Evolutionary conservation across 1,284 basidiomycete species (phyloP).

Genomic region (Ceratorhiza oryzae-sativae): DNA sequence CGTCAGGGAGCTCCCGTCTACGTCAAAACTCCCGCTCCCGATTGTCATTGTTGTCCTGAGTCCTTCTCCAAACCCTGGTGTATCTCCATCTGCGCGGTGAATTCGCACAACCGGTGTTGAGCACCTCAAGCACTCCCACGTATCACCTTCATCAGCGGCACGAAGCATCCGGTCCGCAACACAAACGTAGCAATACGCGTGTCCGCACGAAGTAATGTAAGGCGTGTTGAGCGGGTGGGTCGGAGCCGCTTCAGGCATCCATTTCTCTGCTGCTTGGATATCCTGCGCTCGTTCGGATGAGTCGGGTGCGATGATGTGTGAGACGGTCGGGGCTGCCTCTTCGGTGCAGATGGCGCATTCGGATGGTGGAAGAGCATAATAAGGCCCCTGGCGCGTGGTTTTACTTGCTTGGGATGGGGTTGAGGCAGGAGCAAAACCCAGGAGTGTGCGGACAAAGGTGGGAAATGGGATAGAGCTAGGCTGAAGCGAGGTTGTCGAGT

Average conservation of each 20-base stretch:
- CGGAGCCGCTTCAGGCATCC: conserved; percentile 51
- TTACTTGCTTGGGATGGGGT: conserved; percentile 32
- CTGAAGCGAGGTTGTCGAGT: conserved; percentile 44
- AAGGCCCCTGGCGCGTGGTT: conserved; percentile 56
- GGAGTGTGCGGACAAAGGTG: conserved; percentile 4
- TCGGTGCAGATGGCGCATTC: conserved; percentile 84
- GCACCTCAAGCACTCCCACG: conserved; percentile 86
- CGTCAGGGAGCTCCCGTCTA: conserved; percentile 36
- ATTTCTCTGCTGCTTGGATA: conserved; percentile 14
- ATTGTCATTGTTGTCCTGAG: conserved; percentile 31
- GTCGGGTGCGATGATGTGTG: conserved; percentile 56
- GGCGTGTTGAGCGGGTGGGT: conserved; percentile 71
- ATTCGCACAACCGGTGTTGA: conserved; percentile 63
- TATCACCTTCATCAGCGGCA: conserved; percentile 63
- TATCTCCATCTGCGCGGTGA: conserved; percentile 54
- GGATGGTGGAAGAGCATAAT: conserved; percentile 65
- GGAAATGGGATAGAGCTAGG: conserved; percentile 30
- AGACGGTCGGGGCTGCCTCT: conserved; percentile 66
- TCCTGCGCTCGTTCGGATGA: conserved; percentile 12
- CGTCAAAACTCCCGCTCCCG: conserved; percentile 24
- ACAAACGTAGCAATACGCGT: conserved; percentile 89
- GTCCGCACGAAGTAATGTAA: conserved; percentile 77
- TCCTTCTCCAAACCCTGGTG: conserved; percentile 11
- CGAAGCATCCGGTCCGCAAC: conserved; percentile 80
- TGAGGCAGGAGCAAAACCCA: conserved; percentile 46